Base-by-base conservation (phyloP, 441 rosid genomes). In the Capsella rubella region DNA sequence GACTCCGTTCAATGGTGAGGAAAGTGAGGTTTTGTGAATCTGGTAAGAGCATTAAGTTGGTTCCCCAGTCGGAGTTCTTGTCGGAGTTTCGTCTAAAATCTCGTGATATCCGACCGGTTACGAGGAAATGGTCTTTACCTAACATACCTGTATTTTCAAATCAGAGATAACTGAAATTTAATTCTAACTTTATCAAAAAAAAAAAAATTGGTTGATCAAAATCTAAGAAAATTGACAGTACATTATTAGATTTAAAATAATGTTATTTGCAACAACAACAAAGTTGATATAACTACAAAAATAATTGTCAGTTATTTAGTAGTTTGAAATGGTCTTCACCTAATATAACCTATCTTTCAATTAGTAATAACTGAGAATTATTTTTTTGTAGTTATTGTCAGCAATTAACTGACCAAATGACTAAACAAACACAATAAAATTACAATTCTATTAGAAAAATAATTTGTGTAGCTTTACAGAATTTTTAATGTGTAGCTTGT, bases 41-140 rank as follows among this genome's bases (percentile, higher is more conserved):
- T 0, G 92, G 93, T 67, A 85, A 77, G 4, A 60, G 65, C 93
- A 87, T 85, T 2, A 92, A 67, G 27, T 71, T 84, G 68, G 80
- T 87, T 28, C 95, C 95, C 95, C 95, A 90, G 0, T 62, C 85
- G 1, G 84, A 62, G 1, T 71, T 73, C 0, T 64, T 8, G 7
- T 73, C 58, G 11, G 68, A 13, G 6, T 8, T 35, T 58, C 93
- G 78, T 42, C 75, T 67, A n/a, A 86, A 89, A 80, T 92, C 91
- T 88, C 88, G 84, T 58, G 83, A 72, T 11, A 87, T 85, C 71
- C 93, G 84, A n/a, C 97, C 95, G 1, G 82, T 78, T 53, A 89
- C 86, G 3, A 92, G 66, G 82, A 90, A 90, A 77, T 90, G 97
- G 72, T 92, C 92, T 71, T 81, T 66, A 15, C 97, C 95, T 71